Base-by-base conservation (phyloP, 305 asterid genomes). In the Fraxinus velutina region DNA sequence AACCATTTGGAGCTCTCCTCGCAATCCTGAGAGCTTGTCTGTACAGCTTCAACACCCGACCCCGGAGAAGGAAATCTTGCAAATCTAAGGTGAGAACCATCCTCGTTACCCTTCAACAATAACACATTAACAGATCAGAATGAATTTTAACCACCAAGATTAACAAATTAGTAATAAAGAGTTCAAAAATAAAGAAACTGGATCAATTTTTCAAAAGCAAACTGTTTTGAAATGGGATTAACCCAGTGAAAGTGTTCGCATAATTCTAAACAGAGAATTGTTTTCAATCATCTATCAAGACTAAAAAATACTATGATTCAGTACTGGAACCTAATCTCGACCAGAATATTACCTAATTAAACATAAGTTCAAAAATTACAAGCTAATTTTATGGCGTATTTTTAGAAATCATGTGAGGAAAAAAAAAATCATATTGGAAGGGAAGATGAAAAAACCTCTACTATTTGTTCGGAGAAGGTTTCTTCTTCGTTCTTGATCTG, bases 41-140 rank as follows among this genome's bases (percentile, higher is more conserved):
- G 89, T 93, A 95, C 70, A 93, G 93, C 90, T 88, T 91, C 57
- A 92, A 84, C 79, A 93, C 97, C 85, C 91, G 87, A 80, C 95
- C 95, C 72, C 99, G 93, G 75, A 93, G 88, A 64, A 95, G 94
- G 74, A 95, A 95, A 79, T 90, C 97, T 88, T 91, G 92, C 87
- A 94, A 89, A 92, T 92, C 94, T 86, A 95, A 84, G 6, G 84
- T 70, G 87, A 84, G 83, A 75, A 42, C 87, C 93, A 90, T 90
- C 52, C 72, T 85, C 7, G 44, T 30, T 79, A 78, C 83, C 78
- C 78, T 60, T 81, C 30, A 24, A 66, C 73, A 66, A 27, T 10
- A 66, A 66, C 36, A 66, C 6, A 3, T 24, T 21, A 66, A 66
- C 34, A 9, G 73, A 12, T 24, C 33, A 22, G 73, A 21, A 64